Evolutionary conservation across 2,329 filamentous ascomycete genomes (phyloP).

Genomic region (Nigrospora sphaerica): DNA sequence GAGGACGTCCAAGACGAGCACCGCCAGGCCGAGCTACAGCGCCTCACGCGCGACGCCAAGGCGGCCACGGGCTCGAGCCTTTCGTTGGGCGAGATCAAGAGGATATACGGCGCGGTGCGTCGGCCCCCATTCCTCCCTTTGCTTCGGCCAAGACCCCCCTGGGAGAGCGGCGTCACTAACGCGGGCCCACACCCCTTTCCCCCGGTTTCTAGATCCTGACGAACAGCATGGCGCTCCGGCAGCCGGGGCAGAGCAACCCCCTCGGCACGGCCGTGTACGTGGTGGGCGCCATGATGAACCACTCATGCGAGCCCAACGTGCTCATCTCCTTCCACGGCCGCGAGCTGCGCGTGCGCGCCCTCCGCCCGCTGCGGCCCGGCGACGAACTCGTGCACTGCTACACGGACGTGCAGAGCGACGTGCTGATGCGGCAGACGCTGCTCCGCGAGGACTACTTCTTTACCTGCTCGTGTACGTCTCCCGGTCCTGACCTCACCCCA

Average conservation of each 20-base stretch:
- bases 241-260: constrained; percentile 8
- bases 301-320: constrained; percentile 27
- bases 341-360: constrained; percentile 21
- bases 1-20: too few relatives aligned
- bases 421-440: constrained; percentile 11
- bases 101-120: constrained; percentile 2
- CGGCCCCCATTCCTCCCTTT: background rate
- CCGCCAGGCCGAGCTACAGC: too few relatives aligned
- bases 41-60: background rate
- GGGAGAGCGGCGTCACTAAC: constrained; percentile 5
- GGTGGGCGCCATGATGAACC: constrained; percentile 23
- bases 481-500: too few relatives aligned
- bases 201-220: constrained; percentile 11
- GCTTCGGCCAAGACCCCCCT: constrained; percentile 6
- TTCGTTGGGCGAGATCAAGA: background rate
- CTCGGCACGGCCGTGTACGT: constrained; percentile 23
- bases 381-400: constrained; percentile 28
- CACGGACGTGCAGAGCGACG: constrained; percentile 14
- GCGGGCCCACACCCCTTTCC: background rate
- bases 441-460: constrained; percentile 17
- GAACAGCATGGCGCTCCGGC: constrained; percentile 17
- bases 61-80: background rate
- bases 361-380: constrained; percentile 19
- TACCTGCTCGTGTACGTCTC: constrained; percentile 16
- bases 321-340: constrained; percentile 22